phyloP scores from a whole-genome alignment of 495 filamentous ascomycete genomes.

The Talaromyces borbonicus region DNA sequence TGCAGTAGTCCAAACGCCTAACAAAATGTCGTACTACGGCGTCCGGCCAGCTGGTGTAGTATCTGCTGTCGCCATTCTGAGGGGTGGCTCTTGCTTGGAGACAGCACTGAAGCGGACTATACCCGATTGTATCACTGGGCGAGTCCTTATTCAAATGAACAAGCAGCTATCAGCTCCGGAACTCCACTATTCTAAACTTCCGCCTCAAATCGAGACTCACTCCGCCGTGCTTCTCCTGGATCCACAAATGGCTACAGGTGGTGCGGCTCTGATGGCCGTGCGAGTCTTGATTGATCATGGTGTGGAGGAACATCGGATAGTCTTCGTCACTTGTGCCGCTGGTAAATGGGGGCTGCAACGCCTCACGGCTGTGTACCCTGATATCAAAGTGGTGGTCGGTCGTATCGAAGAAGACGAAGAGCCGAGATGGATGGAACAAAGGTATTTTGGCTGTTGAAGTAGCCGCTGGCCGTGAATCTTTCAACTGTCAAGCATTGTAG shows the following conservation, averaged over 20 bases:
- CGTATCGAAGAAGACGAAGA: conserved; percentile 66
- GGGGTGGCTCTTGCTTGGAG: conserved; percentile 80
- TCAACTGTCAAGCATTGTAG: neutral
- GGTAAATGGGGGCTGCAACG: conserved; percentile 74
- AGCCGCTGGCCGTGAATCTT: neutral
- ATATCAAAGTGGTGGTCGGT: conserved; percentile 72
- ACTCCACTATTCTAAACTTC: conserved; percentile 75
- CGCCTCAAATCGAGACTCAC: conserved; percentile 57
- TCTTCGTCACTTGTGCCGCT: conserved; percentile 80
- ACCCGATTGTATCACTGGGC: conserved; percentile 82
- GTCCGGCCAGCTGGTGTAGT: conserved; percentile 56
- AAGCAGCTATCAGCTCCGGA: conserved; percentile 78
- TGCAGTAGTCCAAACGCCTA: conserved; percentile 56
- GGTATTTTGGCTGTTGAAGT: conserved; percentile 75
- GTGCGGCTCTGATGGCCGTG: conserved; percentile 92
- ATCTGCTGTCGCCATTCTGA: conserved; percentile 78
- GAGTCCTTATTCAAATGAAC: conserved; percentile 85
- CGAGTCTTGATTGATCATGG: conserved; percentile 90
- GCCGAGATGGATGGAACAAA: conserved; percentile 72
- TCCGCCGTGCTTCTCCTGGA: conserved; percentile 79
- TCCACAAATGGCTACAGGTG: conserved; percentile 87
- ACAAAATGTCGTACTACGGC: conserved; percentile 55
- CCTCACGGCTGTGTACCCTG: conserved; percentile 76
- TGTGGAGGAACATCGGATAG: conserved; percentile 73
- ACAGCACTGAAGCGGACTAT: conserved; percentile 80